Evolutionary conservation across 2,329 filamentous ascomycete species (phyloP), one percentile per base, ranked within the genome.

Genomic region (Thyridium curvatum): DNA sequence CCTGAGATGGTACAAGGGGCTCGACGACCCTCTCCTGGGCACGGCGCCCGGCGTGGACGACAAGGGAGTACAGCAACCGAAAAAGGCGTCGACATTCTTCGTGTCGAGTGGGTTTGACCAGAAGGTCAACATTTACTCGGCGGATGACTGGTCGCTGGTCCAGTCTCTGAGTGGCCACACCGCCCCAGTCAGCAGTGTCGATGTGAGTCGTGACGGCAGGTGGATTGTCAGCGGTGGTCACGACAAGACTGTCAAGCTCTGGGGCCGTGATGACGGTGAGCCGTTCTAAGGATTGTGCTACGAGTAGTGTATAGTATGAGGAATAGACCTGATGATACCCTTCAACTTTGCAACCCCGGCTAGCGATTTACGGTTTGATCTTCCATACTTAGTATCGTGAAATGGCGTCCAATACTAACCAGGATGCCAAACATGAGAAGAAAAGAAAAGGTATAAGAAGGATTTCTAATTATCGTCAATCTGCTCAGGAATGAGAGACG

Each of bases 211-310:
- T 46, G 87, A 97, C 61, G 86, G 82, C 8, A 84, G 74, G 55
- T 98, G 89, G 87, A 94, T 98, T 60, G 86, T 91, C 17, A 96
- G 89, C 58, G 89, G 88, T 49, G 90, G 93, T 3, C 87, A 95
- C 56, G 93, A 98, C 62, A 77, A 90, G 39, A 97, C 91, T 2
- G 86, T 97, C 37, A 98, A 98, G 69, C 70, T 98, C 3, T 98
- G 93, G 93, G 87, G 87, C 4, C 78, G 89, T 47, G 91, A 95
- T 48, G 86, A 88, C 55, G 75, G 75, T 41, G 71, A 82, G 49
- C 12, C 16, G 17, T 8, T 17, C 17, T 21, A 39, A 18, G 13
- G 32, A 17, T 16, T 8, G 17, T n/a, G 17, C 16, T 17, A 34
- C 12, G 32, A 34, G 17, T 34, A 34, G 32, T 34, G 21, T 34